Evolutionary conservation across 441 rosid genomes (phyloP).

Genomic region (Brassica balearica): DNA sequence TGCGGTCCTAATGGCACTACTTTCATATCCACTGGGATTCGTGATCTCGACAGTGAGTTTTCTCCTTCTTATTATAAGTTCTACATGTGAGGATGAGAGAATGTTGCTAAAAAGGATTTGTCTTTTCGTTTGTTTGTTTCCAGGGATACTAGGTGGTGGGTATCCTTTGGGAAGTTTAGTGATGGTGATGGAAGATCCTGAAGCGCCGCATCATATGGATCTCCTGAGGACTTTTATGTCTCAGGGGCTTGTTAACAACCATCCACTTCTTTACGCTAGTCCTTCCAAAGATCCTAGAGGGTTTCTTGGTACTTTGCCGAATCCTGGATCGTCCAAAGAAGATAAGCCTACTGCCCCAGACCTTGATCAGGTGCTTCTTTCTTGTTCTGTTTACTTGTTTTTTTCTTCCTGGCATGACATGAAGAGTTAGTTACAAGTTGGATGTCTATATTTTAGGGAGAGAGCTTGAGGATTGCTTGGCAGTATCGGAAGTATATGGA

Average conservation of each 20-base stretch:
- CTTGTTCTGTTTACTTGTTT: conserved; percentile 2
- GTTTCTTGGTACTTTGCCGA: conserved; percentile 89
- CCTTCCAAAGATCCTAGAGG: conserved; percentile 84
- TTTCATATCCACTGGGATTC: conserved; percentile 77
- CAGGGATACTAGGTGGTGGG: conserved; percentile 88
- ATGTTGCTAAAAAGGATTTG: conserved; percentile 23
- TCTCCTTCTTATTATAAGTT: conserved; percentile 6
- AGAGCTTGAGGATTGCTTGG: conserved; percentile 94
- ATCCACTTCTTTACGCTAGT: conserved; percentile 83
- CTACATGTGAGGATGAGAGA: not conserved
- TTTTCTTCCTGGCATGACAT: conserved; percentile 9
- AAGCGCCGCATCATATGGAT: conserved; percentile 97
- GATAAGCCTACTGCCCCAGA: conserved; percentile 56
- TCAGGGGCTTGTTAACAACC: conserved; percentile 89
- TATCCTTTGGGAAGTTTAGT: conserved; percentile 83
- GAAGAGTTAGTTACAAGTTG: conserved; percentile 14
- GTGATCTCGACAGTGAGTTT: conserved; percentile 84
- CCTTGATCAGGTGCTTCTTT: conserved; percentile 57
- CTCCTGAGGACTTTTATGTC: conserved; percentile 91
- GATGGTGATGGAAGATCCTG: conserved; percentile 97
- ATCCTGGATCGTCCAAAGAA: conserved; percentile 66
- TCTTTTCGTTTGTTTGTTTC: conserved; percentile 25
- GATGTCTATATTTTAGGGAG: conserved; percentile 59
- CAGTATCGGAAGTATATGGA: conserved; percentile 93
- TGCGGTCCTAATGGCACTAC: conserved; percentile 82